Percentiles rank a stretch among this genome's conserved stretches.
phyloP scores from a whole-genome alignment of 371 early-diverging fungal genomes.

The Furculomyces boomerangus region DNA sequence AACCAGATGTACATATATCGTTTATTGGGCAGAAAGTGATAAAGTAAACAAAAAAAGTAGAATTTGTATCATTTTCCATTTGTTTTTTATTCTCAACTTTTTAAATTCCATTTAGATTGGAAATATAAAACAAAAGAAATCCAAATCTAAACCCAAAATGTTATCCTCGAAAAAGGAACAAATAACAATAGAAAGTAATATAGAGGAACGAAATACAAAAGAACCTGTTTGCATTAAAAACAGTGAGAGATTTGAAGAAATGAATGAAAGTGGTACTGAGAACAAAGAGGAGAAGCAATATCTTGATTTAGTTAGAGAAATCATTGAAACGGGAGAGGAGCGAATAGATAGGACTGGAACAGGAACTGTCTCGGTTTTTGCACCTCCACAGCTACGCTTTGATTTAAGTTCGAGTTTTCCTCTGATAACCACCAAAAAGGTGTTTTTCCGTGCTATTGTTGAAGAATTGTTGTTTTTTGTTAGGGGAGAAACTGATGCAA shows the following conservation, averaged over 20 bases:
- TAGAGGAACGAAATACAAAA: not conserved
- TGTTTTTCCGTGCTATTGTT: conserved; percentile 74
- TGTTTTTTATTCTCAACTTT: no score
- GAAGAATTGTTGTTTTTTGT: conserved; percentile 99
- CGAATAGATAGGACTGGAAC: conserved; percentile 93
- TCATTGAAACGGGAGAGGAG: conserved; percentile 58
- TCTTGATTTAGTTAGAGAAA: conserved; percentile 58
- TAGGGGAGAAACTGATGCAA: conserved; percentile 80
- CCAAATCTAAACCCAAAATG: no score
- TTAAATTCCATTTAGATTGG: no score
- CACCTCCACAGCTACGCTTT: conserved; percentile 84
- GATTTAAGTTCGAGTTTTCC: conserved; percentile 75
- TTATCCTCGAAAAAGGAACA: no score
- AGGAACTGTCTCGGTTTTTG: conserved; percentile 89
- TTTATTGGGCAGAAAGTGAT: no score
- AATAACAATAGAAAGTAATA: not conserved
- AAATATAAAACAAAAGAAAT: no score
- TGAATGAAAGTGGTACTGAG: not conserved
- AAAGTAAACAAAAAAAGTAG: no score
- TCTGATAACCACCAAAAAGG: conserved; percentile 93
- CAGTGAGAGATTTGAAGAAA: not conserved
- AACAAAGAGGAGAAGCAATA: conserved; percentile 76
- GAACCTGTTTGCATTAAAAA: not conserved
- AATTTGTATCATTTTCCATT: no score
- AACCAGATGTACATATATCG: no score